Evolutionary conservation across 768 basidiomycete species (phyloP).

Genomic region (Podaxis pistillaris): DNA sequence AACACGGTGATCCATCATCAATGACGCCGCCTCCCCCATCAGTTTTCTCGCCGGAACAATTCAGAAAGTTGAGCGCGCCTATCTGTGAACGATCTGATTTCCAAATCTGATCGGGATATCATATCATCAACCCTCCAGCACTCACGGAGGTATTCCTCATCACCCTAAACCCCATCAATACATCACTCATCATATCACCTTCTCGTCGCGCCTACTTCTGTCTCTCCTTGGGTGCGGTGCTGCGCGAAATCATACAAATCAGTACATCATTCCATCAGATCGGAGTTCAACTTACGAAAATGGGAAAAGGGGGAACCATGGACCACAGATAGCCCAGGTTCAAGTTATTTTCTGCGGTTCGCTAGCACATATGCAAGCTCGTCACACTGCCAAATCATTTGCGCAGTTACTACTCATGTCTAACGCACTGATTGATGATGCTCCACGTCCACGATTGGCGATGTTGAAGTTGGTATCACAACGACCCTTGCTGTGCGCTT

Average conservation of each 20-base stretch:
- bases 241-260: slow-evolving; percentile 2
- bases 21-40: neutral
- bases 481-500: slow-evolving; percentile 8
- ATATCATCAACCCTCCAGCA: slow-evolving; percentile 7
- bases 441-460: neutral
- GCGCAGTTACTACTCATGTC: neutral
- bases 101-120: slow-evolving; percentile 8
- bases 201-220: slow-evolving; percentile 1
- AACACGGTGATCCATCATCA: slow-evolving; percentile 1
- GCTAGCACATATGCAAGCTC: neutral
- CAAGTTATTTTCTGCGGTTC: neutral
- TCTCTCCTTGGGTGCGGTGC: neutral
- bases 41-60: slow-evolving; percentile 10
- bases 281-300: neutral
- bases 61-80: neutral
- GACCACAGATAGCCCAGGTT: neutral
- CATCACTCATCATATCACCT: slow-evolving; percentile 10
- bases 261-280: slow-evolving; percentile 9
- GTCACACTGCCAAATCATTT: neutral
- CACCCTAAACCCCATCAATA: slow-evolving; percentile 5
- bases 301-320: neutral
- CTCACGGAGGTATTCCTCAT: slow-evolving; percentile 14
- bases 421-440: slow-evolving; percentile 7
- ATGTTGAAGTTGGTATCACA: neutral
- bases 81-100: neutral